These are phyloP conservation scores for Penicillium canescens DNA, from an alignment of 495 filamentous ascomycete genomes.

Conservation along the genomic window DNA sequence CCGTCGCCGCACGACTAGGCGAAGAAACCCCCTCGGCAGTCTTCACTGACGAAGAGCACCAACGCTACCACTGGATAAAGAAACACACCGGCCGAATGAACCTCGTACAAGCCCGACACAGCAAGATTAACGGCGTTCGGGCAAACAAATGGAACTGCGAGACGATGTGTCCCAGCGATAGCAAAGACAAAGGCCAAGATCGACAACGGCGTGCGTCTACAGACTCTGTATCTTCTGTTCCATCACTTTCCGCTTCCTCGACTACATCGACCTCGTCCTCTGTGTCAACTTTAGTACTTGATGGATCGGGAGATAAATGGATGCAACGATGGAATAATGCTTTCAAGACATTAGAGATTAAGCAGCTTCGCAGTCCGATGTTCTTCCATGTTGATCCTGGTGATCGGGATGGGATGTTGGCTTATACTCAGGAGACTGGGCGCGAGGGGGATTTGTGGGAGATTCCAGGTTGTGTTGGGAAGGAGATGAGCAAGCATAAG, in stretches of 20 bases:
- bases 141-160: slow-evolving; percentile 32
- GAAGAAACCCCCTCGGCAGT: slow-evolving; percentile 63
- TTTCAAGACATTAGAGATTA: slow-evolving; percentile 57
- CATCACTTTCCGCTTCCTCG: slow-evolving; percentile 23
- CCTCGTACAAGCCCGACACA: slow-evolving; percentile 33
- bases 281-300: slow-evolving; percentile 47
- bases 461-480: slow-evolving; percentile 61
- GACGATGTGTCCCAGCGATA: slow-evolving; percentile 16
- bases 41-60: slow-evolving; percentile 67
- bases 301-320: slow-evolving; percentile 53
- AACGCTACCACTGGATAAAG: slow-evolving; percentile 64
- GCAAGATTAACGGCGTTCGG: slow-evolving; percentile 30
- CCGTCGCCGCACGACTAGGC: slow-evolving; percentile 57
- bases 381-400: slow-evolving; percentile 67
- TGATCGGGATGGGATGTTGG: slow-evolving; percentile 62
- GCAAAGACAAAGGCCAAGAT: slow-evolving; percentile 17
- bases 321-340: slow-evolving; percentile 58
- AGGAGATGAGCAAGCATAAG: slow-evolving; percentile 64
- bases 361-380: slow-evolving; percentile 64
- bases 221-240: slow-evolving; percentile 27
- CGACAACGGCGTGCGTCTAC: slow-evolving; percentile 24
- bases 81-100: slow-evolving; percentile 51
- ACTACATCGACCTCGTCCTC: slow-evolving; percentile 25
- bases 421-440: slow-evolving; percentile 54
- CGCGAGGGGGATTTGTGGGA: slow-evolving; percentile 54